Conservation (phyloP, 1,284 basidiomycete species). For the Rhodotorula sp. region DNA sequence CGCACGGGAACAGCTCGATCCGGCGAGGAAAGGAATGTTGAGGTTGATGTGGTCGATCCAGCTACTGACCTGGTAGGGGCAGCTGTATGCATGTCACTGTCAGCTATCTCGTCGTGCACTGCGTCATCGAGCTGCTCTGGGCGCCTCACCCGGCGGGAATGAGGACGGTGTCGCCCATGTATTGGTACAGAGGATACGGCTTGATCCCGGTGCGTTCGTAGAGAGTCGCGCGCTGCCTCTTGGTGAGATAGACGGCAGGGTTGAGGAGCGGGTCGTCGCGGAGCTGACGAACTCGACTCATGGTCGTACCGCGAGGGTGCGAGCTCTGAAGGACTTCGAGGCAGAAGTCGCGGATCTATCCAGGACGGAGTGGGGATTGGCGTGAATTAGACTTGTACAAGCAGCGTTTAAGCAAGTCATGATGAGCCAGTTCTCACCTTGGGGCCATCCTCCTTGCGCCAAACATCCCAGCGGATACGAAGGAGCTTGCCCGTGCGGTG, state of each 20-base stretch:
- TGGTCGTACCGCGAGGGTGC: neutral
- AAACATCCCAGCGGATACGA: slow-evolving; percentile 86
- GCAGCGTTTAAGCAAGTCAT: neutral
- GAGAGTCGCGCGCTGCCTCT: slow-evolving; percentile 64
- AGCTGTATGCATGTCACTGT: slow-evolving; percentile 45
- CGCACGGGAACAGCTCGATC: slow-evolving; percentile 40
- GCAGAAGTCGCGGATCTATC: slow-evolving; percentile 67
- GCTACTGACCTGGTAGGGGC: slow-evolving; percentile 65
- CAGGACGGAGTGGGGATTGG: too few species aligned
- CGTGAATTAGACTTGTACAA: too few species aligned
- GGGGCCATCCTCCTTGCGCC: slow-evolving; percentile 72
- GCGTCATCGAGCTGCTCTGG: too few species aligned
- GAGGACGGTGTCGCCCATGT: slow-evolving; percentile 85
- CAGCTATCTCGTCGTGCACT: too few species aligned
- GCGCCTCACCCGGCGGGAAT: slow-evolving; percentile 87
- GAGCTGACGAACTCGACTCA: slow-evolving; percentile 3
- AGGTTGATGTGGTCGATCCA: slow-evolving; percentile 91
- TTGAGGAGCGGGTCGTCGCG: slow-evolving; percentile 69
- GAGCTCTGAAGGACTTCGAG: slow-evolving; percentile 49
- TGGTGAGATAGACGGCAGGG: slow-evolving; percentile 81
- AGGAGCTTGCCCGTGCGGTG: slow-evolving; percentile 13
- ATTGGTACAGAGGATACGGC: slow-evolving; percentile 81
- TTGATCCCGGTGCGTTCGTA: slow-evolving; percentile 66
- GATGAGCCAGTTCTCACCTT: slow-evolving; percentile 45
- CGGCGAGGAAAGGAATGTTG: slow-evolving; percentile 84